phyloP scores from a whole-genome alignment of 352 stramenopile species.

The Phytophthora pluvialis region DNA sequence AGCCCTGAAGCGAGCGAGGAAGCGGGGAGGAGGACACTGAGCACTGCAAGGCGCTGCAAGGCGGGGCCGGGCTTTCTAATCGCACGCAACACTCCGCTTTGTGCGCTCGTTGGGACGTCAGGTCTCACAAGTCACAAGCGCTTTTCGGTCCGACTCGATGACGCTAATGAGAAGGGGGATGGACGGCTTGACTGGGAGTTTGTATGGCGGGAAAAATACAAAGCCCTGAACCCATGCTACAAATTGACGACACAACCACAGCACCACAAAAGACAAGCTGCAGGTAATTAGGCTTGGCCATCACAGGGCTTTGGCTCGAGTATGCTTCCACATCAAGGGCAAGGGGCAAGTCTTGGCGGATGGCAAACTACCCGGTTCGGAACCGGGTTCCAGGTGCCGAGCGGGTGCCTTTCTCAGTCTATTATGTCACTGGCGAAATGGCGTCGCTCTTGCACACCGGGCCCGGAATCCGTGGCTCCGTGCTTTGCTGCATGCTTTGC shows the following conservation, averaged over 20 bases:
- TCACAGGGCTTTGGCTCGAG: neutral
- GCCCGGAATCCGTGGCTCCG: conserved; percentile 16
- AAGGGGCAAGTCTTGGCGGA: neutral
- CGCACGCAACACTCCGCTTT: conserved; percentile 18
- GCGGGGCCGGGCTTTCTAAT: conserved; percentile 12
- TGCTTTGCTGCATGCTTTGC: conserved; percentile 17
- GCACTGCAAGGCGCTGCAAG: neutral
- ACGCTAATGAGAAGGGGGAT: conserved; percentile 28
- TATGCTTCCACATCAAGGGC: neutral
- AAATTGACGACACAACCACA: conserved; percentile 5
- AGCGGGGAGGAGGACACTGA: neutral
- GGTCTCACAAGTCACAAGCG: conserved; percentile 29
- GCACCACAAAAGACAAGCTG: conserved; percentile 6
- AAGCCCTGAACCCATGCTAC: conserved; percentile 12
- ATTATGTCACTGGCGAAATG: conserved; percentile 16
- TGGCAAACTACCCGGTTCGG: neutral
- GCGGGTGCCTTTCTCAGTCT: neutral
- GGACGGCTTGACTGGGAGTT: conserved; percentile 2
- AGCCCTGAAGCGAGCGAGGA: conserved; percentile 1
- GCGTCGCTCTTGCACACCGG: conserved; percentile 4
- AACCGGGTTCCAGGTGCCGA: no score
- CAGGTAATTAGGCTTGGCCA: neutral
- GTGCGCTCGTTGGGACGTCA: neutral
- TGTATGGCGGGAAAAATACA: conserved; percentile 3
- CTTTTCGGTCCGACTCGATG: conserved; percentile 29